These are phyloP conservation scores for Barnettozyma salicaria DNA, from an alignment of 805 yeast genomes.

Conservation along the genomic window DNA sequence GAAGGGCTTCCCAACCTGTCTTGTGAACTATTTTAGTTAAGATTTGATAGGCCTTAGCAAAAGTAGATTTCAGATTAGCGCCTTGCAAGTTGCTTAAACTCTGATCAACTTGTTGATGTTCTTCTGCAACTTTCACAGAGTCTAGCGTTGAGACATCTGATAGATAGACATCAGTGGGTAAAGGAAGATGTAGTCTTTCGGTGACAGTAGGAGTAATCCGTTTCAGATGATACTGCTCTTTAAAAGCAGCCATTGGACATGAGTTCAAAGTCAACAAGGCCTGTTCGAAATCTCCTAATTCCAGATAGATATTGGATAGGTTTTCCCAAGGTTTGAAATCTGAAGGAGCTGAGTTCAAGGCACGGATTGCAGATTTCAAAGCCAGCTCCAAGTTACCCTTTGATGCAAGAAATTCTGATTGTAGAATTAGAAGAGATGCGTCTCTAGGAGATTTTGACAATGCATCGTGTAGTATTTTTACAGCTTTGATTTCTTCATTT, in stretches of 20 bases:
- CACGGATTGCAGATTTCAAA: slow-evolving; percentile 50
- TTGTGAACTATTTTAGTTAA: slow-evolving; percentile 59
- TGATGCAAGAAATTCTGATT: slow-evolving; percentile 50
- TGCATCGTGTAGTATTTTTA: slow-evolving; percentile 46
- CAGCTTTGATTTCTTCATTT: slow-evolving; percentile 56
- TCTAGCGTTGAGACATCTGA: slow-evolving; percentile 64
- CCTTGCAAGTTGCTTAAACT: slow-evolving; percentile 60
- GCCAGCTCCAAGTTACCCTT: slow-evolving; percentile 53
- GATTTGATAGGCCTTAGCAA: slow-evolving; percentile 51
- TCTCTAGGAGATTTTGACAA: slow-evolving; percentile 45
- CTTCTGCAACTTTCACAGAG: slow-evolving; percentile 57
- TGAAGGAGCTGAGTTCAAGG: slow-evolving; percentile 69
- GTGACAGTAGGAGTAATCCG: slow-evolving; percentile 49
- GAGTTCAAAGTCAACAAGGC: slow-evolving; percentile 70
- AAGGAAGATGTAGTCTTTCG: slow-evolving; percentile 63
- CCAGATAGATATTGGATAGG: slow-evolving; percentile 57
- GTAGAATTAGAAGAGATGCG: slow-evolving; percentile 46
- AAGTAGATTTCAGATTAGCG: slow-evolving; percentile 55
- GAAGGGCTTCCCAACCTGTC: slow-evolving; percentile 68
- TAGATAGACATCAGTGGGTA: slow-evolving; percentile 67
- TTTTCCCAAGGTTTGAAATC: slow-evolving; percentile 71
- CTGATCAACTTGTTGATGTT: slow-evolving; percentile 61
- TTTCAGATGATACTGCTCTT: slow-evolving; percentile 57
- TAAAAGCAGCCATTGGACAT: slow-evolving; percentile 70
- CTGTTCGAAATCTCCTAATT: slow-evolving; percentile 59